Percentiles rank a stretch among this genome's conserved stretches.
phyloP scores from a whole-genome alignment of 176 grass and related monocot species.

The Bothriochloa decipiens region DNA sequence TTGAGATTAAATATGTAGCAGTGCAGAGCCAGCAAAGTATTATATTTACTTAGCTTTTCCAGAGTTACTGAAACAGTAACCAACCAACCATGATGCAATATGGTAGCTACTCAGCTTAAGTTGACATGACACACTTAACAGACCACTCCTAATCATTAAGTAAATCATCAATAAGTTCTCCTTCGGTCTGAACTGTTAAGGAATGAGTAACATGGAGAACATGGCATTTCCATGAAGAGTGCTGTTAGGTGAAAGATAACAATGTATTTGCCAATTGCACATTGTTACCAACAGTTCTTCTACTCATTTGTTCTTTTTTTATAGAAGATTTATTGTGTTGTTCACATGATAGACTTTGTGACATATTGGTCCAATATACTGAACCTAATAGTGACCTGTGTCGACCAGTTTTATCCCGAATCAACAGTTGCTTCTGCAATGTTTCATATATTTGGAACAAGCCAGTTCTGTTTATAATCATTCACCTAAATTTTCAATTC shows the following conservation, averaged over 20 bases:
- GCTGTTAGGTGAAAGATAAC: conserved; percentile 11
- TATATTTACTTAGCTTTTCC: neutral
- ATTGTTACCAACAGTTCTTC: conserved; percentile 15
- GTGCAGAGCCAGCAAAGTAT: conserved; percentile 14
- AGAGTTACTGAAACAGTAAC: neutral
- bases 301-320: neutral
- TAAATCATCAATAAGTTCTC: neutral
- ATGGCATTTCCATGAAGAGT: neutral
- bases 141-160: neutral
- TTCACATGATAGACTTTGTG: neutral
- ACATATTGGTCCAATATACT: conserved; percentile 22
- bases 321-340: neutral
- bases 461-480: neutral
- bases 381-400: conserved; percentile 3
- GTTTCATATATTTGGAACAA: too few species aligned
- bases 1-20: conserved; percentile 17
- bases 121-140: conserved; percentile 4
- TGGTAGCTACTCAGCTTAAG: neutral
- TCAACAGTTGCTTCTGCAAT: too few species aligned
- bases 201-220: conserved; percentile 16
- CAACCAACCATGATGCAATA: neutral
- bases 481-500: neutral
- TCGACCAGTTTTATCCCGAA: neutral
- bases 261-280: neutral
- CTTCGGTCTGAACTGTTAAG: conserved; percentile 30